Base-by-base conservation (phyloP, 2,329 filamentous ascomycete genomes). In the Lanzia echinophila region DNA sequence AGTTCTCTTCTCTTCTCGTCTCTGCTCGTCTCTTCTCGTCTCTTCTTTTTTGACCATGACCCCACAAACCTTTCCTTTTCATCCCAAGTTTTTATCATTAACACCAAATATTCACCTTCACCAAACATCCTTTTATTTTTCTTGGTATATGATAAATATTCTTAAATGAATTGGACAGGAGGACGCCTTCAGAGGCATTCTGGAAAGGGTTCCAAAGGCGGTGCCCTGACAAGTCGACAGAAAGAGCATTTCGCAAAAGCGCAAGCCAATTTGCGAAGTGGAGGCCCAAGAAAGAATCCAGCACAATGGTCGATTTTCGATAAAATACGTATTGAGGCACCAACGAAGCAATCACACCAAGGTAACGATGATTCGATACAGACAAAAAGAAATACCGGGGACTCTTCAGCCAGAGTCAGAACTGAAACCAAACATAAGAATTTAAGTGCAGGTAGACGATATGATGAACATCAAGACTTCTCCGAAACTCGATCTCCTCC, bases 151-250 rank as follows among this genome's bases (percentile, higher is more conserved):
- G 3, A 6, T 13, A 15, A 2, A 24, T 17, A 2, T 19, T 8
- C 3, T 47, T 32, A 24, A 78, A n/a, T 78, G 75, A 78, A 78
- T 60, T 78, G 75, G 75, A 77, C 74, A 2, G 75, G 75, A 57
- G 73, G 74, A 28, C 73, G 67, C 46, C 67, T 77, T 41, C 69
- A 71, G 39, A 73, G 73, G 55, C 70, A 74, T 61, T 55, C 63
- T 67, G 55, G 67, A 65, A 50, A 65, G 65, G 63, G 67, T 19
- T 58, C 67, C 22, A 62, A 69, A 32, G 63, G 66, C 11, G 47
- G 47, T 33, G 42, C 44, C 43, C 47, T 58, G 45, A 56, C 45
- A 19, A 38, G 20, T n/a, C 69, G 67, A n/a, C 75, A 77, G 57
- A 75, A 71, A 58, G 69, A 75, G 47, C 71, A 77, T 58, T 77